Evolutionary conservation across 257 asterid genomes (phyloP).

Genomic region (Solanum clarkiae): DNA sequence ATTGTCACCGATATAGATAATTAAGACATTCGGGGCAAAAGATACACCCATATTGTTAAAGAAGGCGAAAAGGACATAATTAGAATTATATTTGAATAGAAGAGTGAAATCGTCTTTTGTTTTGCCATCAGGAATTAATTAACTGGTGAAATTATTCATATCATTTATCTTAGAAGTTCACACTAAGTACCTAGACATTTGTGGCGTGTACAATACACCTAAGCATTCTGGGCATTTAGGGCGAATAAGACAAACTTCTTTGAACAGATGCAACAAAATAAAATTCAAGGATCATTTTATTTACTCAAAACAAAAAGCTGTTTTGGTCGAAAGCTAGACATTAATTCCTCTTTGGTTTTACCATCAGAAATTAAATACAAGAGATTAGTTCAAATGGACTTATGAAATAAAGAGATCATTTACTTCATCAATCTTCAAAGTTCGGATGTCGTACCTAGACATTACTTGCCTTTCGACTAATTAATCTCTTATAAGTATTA

Average conservation of each 20-base stretch:
- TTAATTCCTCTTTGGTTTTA: background rate
- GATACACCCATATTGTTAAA: background rate
- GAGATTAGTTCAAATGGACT: background rate
- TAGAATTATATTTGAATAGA: background rate
- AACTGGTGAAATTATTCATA: background rate
- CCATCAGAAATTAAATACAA: background rate
- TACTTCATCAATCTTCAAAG: background rate
- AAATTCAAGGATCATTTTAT: background rate
- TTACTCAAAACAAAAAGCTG: background rate
- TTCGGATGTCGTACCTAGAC: background rate
- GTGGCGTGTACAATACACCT: background rate
- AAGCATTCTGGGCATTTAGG: background rate
- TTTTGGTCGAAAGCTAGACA: background rate
- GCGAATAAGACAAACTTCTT: background rate
- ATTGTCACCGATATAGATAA: background rate
- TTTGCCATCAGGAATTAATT: background rate
- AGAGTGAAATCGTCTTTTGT: background rate
- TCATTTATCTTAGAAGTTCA: background rate
- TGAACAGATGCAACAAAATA: background rate
- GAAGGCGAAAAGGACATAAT: background rate
- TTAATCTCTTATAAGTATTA: background rate
- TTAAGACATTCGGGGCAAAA: background rate
- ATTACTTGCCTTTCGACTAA: background rate
- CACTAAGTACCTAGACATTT: background rate
- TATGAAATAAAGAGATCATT: background rate